Conservation (phyloP, 2,329 filamentous ascomycete species). For the Byssochlamys sp. region DNA sequence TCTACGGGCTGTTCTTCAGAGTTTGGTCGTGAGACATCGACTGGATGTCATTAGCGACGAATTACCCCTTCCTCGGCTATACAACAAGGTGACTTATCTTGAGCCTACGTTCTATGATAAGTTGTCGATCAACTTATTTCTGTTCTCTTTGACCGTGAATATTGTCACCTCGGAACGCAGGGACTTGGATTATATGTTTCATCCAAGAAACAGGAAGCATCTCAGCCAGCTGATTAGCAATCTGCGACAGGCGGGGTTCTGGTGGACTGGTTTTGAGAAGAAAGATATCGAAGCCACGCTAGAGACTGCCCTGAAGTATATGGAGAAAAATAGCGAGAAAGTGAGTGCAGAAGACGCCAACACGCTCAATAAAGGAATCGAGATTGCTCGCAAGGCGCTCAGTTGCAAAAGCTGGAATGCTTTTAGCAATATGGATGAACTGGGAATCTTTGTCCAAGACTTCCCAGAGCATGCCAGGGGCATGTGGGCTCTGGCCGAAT, state of each 20-base stretch:
- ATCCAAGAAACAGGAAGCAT: slow-evolving; percentile 59
- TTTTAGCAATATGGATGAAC: slow-evolving; percentile 62
- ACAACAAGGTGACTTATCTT: slow-evolving; percentile 62
- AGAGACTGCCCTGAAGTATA: slow-evolving; percentile 57
- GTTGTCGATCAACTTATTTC: slow-evolving; percentile 72
- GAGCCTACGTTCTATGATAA: slow-evolving; percentile 79
- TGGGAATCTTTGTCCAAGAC: slow-evolving; percentile 61
- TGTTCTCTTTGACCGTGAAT: slow-evolving; percentile 75
- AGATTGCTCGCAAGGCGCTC: slow-evolving; percentile 51
- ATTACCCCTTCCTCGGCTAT: slow-evolving; percentile 59
- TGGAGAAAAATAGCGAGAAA: slow-evolving; percentile 50
- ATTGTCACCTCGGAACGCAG: slow-evolving; percentile 76
- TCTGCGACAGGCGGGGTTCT: slow-evolving; percentile 73
- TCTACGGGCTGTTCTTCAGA: slow-evolving; percentile 61
- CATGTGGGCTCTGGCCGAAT: slow-evolving; percentile 57
- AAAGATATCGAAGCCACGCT: slow-evolving; percentile 56
- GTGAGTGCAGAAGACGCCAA: slow-evolving; percentile 53
- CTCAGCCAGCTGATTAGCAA: slow-evolving; percentile 65
- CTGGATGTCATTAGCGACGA: slow-evolving; percentile 58
- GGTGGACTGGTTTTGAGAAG: slow-evolving; percentile 65
- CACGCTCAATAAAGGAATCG: slow-evolving; percentile 56
- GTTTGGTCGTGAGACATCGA: slow-evolving; percentile 70
- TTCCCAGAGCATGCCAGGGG: slow-evolving; percentile 54
- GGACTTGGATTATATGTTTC: slow-evolving; percentile 82
- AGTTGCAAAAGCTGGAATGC: slow-evolving; percentile 54